Evolutionary conservation across 2,329 filamentous ascomycete genomes (phyloP).

Genomic region (Microdochium paspali): DNA sequence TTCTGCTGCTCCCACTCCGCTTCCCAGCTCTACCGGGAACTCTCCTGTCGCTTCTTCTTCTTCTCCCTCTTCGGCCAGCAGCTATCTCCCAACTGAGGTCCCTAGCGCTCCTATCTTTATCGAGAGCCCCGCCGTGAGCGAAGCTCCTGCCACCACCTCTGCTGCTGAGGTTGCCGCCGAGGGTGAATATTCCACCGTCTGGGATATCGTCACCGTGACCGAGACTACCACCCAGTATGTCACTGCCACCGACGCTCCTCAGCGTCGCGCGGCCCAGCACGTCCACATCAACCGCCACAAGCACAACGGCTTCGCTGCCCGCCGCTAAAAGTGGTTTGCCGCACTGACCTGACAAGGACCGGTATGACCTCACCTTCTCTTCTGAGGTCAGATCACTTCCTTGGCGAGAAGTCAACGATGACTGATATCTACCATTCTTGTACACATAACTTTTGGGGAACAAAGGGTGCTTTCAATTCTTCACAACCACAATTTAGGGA

Average conservation of each 20-base stretch:
- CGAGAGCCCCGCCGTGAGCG: not conserved
- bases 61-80: constrained; percentile 1
- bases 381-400: too few species aligned
- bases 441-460: not conserved
- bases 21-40: constrained; percentile 53
- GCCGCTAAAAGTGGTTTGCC: not conserved
- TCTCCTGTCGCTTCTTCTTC: constrained; percentile 2
- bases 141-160: not conserved
- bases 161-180: constrained; percentile 1
- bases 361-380: not conserved
- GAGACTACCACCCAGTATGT: constrained; percentile 9
- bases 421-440: not conserved
- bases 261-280: constrained; percentile 12
- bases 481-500: not conserved
- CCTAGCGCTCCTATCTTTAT: constrained; percentile 2
- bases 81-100: constrained; percentile 2
- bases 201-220: constrained; percentile 36
- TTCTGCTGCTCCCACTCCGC: constrained; percentile 55
- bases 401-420: too few species aligned
- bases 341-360: not conserved
- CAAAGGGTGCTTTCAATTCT: not conserved
- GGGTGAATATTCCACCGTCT: constrained; percentile 26
- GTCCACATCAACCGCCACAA: constrained; percentile 13
- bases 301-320: constrained; percentile 9
- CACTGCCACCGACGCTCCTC: constrained; percentile 7